These are phyloP conservation scores for Noccaea bulbosa DNA, from an alignment of 345 rosid genomes.

Conservation along the genomic window DNA sequence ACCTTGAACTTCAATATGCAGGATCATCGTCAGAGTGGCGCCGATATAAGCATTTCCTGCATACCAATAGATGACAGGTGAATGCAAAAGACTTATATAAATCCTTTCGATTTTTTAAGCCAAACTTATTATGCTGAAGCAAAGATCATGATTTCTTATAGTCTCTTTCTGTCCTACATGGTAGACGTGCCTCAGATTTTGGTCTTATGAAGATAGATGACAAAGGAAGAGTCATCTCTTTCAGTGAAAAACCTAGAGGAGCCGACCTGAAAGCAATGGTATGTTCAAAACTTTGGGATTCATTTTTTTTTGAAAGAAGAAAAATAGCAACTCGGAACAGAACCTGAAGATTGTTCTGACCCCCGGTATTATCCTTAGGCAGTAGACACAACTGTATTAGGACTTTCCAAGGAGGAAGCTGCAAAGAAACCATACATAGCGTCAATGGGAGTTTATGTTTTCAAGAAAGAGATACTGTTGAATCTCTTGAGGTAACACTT, in stretches of 20 bases:
- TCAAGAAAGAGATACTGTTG: constrained; percentile 92
- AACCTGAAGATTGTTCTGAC: constrained; percentile 26
- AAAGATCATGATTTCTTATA: constrained; percentile 35
- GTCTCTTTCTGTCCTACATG: constrained; percentile 42
- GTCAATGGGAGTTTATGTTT: constrained; percentile 95
- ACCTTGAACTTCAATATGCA: constrained; percentile 43
- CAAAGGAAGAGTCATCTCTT: constrained; percentile 76
- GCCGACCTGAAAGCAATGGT: constrained; percentile 83
- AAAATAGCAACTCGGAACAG: not conserved
- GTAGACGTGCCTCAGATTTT: constrained; percentile 96
- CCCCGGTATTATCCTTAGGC: constrained; percentile 49
- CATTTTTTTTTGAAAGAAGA: not conserved
- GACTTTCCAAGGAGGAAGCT: constrained; percentile 82
- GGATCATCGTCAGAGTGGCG: constrained; percentile 92
- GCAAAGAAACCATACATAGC: constrained; percentile 91
- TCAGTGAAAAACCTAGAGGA: constrained; percentile 96
- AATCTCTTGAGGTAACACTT: constrained; percentile 79
- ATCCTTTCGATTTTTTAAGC: not conserved
- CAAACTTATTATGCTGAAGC: constrained; percentile 4
- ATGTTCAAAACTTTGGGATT: constrained; percentile 13
- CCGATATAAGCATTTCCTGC: constrained; percentile 85
- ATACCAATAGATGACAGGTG: constrained; percentile 87
- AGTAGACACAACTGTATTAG: constrained; percentile 86
- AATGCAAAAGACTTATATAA: constrained; percentile 9
- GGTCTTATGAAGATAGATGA: constrained; percentile 97